Percentiles rank a stretch among this genome's conserved stretches.
phyloP scores from a whole-genome alignment of 768 basidiomycete genomes.

The Boletus rubropictus region DNA sequence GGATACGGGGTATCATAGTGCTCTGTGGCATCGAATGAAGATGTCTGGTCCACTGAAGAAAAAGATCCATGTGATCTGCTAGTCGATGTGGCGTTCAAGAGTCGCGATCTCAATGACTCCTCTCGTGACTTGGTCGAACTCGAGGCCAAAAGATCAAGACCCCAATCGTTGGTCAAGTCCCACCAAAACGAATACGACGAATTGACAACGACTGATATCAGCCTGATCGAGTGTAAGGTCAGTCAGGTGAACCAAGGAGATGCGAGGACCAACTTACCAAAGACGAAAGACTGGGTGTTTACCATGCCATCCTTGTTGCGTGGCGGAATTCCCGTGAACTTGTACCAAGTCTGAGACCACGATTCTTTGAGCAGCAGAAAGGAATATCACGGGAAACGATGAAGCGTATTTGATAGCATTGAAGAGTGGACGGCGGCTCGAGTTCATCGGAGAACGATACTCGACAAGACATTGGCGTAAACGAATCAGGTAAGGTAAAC shows the following conservation, averaged over 20 bases:
- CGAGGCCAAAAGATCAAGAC: slow-evolving; percentile 64
- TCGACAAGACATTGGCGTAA: slow-evolving; percentile 93
- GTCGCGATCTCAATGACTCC: slow-evolving; percentile 38
- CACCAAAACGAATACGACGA: slow-evolving; percentile 98
- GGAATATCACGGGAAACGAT: slow-evolving; percentile 91
- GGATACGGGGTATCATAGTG: slow-evolving; percentile 37
- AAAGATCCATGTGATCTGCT: slow-evolving; percentile 9
- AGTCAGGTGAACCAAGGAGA: background rate
- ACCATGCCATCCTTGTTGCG: slow-evolving; percentile 57
- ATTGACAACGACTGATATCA: slow-evolving; percentile 79
- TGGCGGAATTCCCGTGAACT: slow-evolving; percentile 40
- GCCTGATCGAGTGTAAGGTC: slow-evolving; percentile 41
- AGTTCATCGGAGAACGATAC: slow-evolving; percentile 57
- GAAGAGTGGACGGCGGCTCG: slow-evolving; percentile 66
- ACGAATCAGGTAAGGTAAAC: slow-evolving; percentile 86
- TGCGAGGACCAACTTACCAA: slow-evolving; percentile 51
- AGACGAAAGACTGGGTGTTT: slow-evolving; percentile 77
- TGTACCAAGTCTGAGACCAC: slow-evolving; percentile 56
- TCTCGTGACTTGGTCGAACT: slow-evolving; percentile 23
- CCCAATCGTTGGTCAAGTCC: slow-evolving; percentile 99
- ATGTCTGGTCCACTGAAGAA: background rate
- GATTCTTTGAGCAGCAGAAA: slow-evolving; percentile 84
- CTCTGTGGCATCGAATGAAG: slow-evolving; percentile 17
- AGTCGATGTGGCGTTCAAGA: slow-evolving; percentile 30
- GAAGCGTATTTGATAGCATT: slow-evolving; percentile 97